Evolutionary conservation across 2,329 filamentous ascomycete species (phyloP), one percentile per base, ranked within the genome.

Genomic region (Epichloe brachyelytri): DNA sequence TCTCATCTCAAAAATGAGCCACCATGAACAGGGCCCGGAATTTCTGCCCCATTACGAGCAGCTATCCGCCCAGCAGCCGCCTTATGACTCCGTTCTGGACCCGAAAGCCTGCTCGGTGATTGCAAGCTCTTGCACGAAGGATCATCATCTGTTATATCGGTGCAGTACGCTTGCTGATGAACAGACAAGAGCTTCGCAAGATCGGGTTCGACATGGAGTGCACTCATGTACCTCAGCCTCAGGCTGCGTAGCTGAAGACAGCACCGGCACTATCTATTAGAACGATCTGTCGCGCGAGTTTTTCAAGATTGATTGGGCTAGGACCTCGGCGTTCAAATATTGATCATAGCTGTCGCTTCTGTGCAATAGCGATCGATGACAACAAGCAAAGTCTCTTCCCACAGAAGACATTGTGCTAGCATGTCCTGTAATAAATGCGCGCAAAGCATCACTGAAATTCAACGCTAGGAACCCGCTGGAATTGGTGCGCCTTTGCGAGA

Each of bases 1-100:
- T 53, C 39, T 53, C 48, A 50, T 53, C 48, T 50, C n/a, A 44
- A n/a, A 43, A 34, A 49, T 41, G 34, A 39, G 39, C 19, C 17
- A 22, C 40, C 19, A 14, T 38, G 5, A 20, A 51, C 37, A 46
- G n/a, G 45, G 10, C 22, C 48, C 39, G 50, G 34, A 43, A 51
- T 4, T 5, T 26, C 14, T 26, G 33, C 22, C 44, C 45, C 44
- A 30, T 30, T 30, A 30, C 11, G 30, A 30, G 30, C 10, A 30
- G 30, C 30, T 30, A 30, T 30, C 33, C 20, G n/a, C 40, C 11
- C 17, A 17, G 37, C 12, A 30, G 17, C n/a, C 20, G 17, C n/a
- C 20, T 26, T 17, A 2, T 41, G 7, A 6, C 15, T 39, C 37
- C 37, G 15, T 39, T 8, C 39, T 19, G 17, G n/a, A 22, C 38